These are phyloP conservation scores for Colletotrichum incanum DNA, from an alignment of 2,329 filamentous ascomycete species.

Conservation along the genomic window DNA sequence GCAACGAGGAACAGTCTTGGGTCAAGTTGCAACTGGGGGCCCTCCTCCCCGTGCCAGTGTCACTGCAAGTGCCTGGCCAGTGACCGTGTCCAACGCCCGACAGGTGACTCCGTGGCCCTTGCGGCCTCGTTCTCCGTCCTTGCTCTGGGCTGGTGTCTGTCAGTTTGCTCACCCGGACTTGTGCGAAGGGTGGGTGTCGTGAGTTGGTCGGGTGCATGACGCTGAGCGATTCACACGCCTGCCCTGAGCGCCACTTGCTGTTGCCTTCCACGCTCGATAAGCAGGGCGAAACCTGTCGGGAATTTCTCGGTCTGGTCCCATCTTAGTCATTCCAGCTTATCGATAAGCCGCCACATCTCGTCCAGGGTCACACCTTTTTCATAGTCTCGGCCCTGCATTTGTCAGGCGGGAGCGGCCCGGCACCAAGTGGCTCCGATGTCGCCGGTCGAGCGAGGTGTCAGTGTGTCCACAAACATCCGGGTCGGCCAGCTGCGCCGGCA, in stretches of 20 bases:
- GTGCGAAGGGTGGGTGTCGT: not conserved
- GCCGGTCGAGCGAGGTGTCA: conserved; percentile 18
- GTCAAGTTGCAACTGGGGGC: not conserved
- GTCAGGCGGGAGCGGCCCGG: conserved; percentile 37
- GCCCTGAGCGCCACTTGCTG: conserved; percentile 34
- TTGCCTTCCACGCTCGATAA: conserved; percentile 15
- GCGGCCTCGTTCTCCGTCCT: not conserved
- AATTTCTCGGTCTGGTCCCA: not conserved
- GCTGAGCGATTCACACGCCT: conserved; percentile 22
- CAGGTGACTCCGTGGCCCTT: conserved; percentile 33
- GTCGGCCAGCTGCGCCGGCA: conserved; percentile 12
- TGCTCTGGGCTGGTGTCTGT: not conserved
- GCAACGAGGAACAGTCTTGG: not conserved
- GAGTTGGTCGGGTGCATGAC: conserved; percentile 11
- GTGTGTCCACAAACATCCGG: conserved; percentile 12
- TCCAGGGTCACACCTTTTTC: not conserved
- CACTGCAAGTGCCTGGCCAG: conserved; percentile 19
- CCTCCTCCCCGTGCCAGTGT: conserved; percentile 20
- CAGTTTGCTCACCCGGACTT: not conserved
- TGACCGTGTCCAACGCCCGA: conserved; percentile 14
- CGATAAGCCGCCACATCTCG: conserved; percentile 14
- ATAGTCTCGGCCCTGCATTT: conserved; percentile 26
- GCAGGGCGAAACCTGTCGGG: conserved; percentile 14
- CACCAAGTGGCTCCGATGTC: conserved; percentile 27
- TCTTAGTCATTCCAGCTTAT: conserved; percentile 18